Evolutionary conservation across 805 yeast genomes (phyloP), one percentile per base, ranked within the genome.

Genomic region (Scheffersomyces lignosus): DNA sequence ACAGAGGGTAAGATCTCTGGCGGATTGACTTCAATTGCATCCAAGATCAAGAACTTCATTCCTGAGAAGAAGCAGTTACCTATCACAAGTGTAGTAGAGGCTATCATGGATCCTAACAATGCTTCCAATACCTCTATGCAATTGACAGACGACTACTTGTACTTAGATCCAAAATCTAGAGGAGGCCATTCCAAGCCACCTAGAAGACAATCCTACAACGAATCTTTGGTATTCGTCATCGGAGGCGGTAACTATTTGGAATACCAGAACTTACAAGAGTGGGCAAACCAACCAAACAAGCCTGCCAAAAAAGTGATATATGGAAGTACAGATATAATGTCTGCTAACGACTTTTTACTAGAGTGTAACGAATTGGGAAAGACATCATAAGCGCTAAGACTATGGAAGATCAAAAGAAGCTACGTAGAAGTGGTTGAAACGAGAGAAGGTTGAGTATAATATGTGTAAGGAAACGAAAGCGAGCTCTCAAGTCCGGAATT

Each of bases 201-300:
- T 26, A 84, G 80, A 59, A 79, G 96, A 54, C 86, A 83, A 48
- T 69, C 82, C 8, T 88, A 87, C 59, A 80, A 80, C 41, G 93
- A 88, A 48, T 80, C 95, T 1, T 67, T 87, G 33, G 96, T 93
- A 15, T 93, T 93, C 60, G 87, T 90, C 35, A 90, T 93, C 38
- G 99, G 99, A 17, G 99, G 99, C 24, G 98, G 98, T 32, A 90
- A 87, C 61, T 93, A 89, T 58, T 66, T 87, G 44, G 99, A 93
- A 65, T 93, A 91, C 58, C 95, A 90, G 41, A 91, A 91, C 54
- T 74, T 93, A 54, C 95, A 87, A 60, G 96, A 90, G 60, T 90
- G 96, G 95, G 78, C 80, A 0, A 39, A 36, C 17, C 54, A 48
- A 31, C 67, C 71, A 27, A 62, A 54, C 34, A 59, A 53, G 38